Conservation (phyloP, 1,139 yeast genomes). For the Saccharomyces hybrid region DNA sequence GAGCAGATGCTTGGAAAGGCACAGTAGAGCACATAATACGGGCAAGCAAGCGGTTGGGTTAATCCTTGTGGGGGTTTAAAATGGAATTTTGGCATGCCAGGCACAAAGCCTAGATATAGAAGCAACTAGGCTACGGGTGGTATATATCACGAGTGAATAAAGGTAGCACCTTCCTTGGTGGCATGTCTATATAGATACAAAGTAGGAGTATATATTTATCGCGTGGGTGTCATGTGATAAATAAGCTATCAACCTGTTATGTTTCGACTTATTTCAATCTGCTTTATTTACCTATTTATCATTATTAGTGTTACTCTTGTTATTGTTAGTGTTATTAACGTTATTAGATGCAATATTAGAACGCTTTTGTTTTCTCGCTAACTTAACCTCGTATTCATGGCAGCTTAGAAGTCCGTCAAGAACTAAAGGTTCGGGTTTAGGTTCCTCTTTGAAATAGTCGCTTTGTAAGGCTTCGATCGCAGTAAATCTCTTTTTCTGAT, state of each 20-base stretch:
- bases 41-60: background rate
- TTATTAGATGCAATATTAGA: background rate
- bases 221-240: background rate
- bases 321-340: slow-evolving; percentile 38
- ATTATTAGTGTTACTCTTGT: background rate
- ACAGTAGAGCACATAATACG: background rate
- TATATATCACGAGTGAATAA: background rate
- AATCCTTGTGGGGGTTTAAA: background rate
- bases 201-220: background rate
- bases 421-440: slow-evolving; percentile 52
- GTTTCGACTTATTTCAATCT: background rate
- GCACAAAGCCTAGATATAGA: background rate
- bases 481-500: slow-evolving; percentile 58
- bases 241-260: background rate
- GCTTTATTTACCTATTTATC: background rate
- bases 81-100: background rate
- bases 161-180: background rate
- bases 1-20: slow-evolving; percentile 21
- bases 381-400: slow-evolving; percentile 75
- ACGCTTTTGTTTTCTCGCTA: slow-evolving; percentile 58
- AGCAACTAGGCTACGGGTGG: background rate
- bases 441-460: slow-evolving; percentile 63
- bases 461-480: slow-evolving; percentile 59
- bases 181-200: background rate
- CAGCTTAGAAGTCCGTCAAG: slow-evolving; percentile 64